Percentiles rank a stretch among this genome's conserved stretches.
Evolutionary conservation across 129 eudicot genomes (phyloP).

Genomic region (Helianthus tuberosus): DNA sequence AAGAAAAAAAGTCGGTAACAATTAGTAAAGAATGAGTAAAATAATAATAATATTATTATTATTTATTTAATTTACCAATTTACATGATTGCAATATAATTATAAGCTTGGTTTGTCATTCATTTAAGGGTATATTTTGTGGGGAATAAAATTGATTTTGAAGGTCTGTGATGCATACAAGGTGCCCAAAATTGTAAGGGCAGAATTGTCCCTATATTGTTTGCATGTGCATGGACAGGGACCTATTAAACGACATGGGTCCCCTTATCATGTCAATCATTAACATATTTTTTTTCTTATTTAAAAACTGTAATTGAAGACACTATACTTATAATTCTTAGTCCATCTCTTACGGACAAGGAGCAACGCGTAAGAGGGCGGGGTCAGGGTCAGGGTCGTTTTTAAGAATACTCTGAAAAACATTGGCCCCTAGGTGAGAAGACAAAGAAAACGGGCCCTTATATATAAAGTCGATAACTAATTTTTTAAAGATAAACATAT

Average conservation of each 20-base stretch:
- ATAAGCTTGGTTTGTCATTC: neutral
- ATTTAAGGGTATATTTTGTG: neutral
- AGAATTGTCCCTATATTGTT: constrained; percentile 2
- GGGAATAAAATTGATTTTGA: neutral
- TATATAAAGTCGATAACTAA: no score
- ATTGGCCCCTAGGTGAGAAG: no score
- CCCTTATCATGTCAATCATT: neutral
- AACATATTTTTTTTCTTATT: neutral
- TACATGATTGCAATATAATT: neutral
- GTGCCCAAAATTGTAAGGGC: constrained; percentile 21
- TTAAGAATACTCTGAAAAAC: no score
- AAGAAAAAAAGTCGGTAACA: neutral
- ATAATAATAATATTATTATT: neutral
- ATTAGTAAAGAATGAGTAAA: neutral
- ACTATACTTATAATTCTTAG: no score
- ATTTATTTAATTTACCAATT: neutral
- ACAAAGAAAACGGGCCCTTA: no score
- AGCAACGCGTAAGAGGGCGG: no score
- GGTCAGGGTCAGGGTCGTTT: no score
- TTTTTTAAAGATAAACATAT: no score
- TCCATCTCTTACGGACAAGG: no score
- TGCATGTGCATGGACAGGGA: constrained; percentile 29
- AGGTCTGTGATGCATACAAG: neutral
- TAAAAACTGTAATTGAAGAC: no score
- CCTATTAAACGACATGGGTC: neutral